These are phyloP conservation scores for Dendrobium nobile DNA, from an alignment of 106 monocot genomes.

Conservation along the genomic window DNA sequence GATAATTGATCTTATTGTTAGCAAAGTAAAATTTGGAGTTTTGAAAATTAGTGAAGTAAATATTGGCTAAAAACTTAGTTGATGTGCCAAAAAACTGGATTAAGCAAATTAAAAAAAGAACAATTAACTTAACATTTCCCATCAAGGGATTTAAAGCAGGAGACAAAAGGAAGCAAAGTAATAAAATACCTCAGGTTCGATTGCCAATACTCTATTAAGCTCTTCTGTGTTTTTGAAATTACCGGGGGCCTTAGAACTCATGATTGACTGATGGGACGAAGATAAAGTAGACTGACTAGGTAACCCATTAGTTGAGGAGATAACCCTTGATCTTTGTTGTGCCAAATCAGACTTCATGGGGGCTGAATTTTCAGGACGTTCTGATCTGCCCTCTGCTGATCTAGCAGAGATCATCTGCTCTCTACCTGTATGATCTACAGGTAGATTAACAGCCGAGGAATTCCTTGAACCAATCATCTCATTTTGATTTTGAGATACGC, in stretches of 20 bases:
- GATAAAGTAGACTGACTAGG: conserved; percentile 13
- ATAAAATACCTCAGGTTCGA: conserved; percentile 63
- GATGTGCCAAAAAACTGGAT: not conserved
- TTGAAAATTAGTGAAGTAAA: not conserved
- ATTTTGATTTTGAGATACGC: conserved; percentile 14
- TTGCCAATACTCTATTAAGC: conserved; percentile 20
- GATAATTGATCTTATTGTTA: too few relatives aligned
- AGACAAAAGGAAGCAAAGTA: not conserved
- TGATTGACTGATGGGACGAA: conserved; percentile 7
- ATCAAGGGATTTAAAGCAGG: not conserved
- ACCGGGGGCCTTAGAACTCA: conserved; percentile 27
- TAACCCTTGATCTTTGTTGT: conserved; percentile 31
- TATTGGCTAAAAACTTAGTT: not conserved
- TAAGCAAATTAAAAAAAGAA: not conserved
- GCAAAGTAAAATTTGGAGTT: too few relatives aligned
- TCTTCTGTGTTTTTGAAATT: conserved; percentile 40
- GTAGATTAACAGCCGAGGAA: conserved; percentile 23
- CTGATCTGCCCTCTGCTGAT: conserved; percentile 44
- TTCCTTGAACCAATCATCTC: conserved; percentile 24
- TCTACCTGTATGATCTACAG: conserved; percentile 26
- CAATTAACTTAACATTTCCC: not conserved
- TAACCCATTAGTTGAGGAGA: conserved; percentile 22
- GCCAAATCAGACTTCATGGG: conserved; percentile 26
- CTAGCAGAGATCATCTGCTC: conserved; percentile 48
- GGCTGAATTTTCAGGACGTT: conserved; percentile 38